Evolutionary conservation across 148 eudicot species (phyloP).

Genomic region (Rhododendron ferrugineum): DNA sequence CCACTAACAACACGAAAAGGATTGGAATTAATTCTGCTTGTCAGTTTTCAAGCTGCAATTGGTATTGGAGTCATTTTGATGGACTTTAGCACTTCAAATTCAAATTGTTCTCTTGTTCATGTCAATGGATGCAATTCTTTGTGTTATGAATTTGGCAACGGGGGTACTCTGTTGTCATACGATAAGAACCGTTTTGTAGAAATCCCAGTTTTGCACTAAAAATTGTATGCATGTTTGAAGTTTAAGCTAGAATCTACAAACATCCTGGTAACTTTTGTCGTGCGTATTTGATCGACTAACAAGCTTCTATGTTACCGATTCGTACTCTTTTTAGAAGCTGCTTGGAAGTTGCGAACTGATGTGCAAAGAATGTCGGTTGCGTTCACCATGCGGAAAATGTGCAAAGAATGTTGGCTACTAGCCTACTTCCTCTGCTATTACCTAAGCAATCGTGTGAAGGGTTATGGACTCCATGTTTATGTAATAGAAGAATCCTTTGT

Average conservation of each 20-base stretch:
- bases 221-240: background rate
- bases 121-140: background rate
- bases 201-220: background rate
- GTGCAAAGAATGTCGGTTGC: background rate
- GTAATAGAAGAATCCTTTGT: background rate
- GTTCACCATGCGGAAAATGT: background rate
- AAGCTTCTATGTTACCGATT: background rate
- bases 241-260: background rate
- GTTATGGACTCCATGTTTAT: background rate
- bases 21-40: conserved; percentile 9
- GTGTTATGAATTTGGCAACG: background rate
- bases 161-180: background rate
- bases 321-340: background rate
- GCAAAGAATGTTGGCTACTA: background rate
- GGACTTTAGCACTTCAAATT: background rate
- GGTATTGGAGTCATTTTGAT: background rate
- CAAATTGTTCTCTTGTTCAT: background rate
- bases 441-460: background rate
- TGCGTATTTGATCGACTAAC: no score
- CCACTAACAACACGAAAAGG: background rate
- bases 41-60: background rate
- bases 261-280: no score
- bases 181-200: background rate
- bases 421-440: background rate
- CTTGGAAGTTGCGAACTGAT: background rate